Percentiles rank a stretch among this genome's conserved stretches.
Evolutionary conservation across 495 filamentous ascomycete genomes (phyloP).

Genomic region (Penicilliopsis zonata): DNA sequence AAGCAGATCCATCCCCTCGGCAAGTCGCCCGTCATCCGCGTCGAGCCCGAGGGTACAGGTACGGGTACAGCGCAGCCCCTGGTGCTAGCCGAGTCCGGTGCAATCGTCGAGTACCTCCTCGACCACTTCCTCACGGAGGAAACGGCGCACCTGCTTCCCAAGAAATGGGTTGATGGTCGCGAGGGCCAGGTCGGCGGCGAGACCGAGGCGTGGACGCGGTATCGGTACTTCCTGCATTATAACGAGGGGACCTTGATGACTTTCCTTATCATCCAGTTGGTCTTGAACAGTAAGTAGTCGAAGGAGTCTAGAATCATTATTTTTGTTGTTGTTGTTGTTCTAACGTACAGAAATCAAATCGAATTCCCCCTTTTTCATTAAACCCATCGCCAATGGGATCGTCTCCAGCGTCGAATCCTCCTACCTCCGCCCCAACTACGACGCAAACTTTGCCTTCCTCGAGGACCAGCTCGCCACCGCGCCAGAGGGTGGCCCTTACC

Average conservation of each 20-base stretch:
- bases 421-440: constrained; percentile 39
- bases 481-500: constrained; percentile 31
- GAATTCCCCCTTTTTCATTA: constrained; percentile 72
- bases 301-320: too few species aligned
- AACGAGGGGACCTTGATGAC: constrained; percentile 71
- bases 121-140: constrained; percentile 64
- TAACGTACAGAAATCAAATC: constrained; percentile 42
- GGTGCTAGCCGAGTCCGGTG: constrained; percentile 68
- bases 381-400: constrained; percentile 57
- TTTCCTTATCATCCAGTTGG: constrained; percentile 44
- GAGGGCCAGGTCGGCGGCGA: constrained; percentile 51
- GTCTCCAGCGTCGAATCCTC: constrained; percentile 44
- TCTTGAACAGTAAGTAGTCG: constrained; percentile 48
- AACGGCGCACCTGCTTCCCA: constrained; percentile 44
- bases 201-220: constrained; percentile 64
- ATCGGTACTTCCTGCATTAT: constrained; percentile 73
- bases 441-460: constrained; percentile 19
- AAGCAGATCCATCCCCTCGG: constrained; percentile 74
- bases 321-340: constrained; percentile 1
- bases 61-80: constrained; percentile 8
- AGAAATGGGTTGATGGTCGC: constrained; percentile 38
- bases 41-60: constrained; percentile 29
- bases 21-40: constrained; percentile 63
- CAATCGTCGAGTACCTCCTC: constrained; percentile 68
- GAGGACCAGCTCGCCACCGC: constrained; percentile 41